A percentile compares a stretch with the other conserved stretches of the same genome.
phyloP scores from a whole-genome alignment of 1,284 basidiomycete genomes.

The Sporisorium exsertum region DNA sequence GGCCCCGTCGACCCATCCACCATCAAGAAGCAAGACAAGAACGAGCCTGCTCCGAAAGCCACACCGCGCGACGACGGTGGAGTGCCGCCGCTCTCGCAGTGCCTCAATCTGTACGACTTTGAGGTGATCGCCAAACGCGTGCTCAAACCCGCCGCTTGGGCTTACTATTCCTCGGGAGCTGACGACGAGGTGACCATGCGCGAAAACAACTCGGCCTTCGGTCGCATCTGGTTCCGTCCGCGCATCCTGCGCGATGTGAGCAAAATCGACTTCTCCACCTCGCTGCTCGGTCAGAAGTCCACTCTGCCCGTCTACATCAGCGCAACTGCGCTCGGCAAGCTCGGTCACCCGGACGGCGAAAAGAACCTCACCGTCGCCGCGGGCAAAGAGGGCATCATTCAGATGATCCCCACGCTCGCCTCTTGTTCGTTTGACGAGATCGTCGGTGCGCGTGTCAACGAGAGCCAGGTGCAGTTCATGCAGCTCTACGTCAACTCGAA shows the following conservation, averaged over 20 bases:
- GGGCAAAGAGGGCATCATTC: conserved; percentile 79
- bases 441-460: conserved; percentile 74
- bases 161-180: conserved; percentile 68
- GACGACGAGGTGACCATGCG: conserved; percentile 76
- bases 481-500: conserved; percentile 85
- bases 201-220: conserved; percentile 89
- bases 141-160: conserved; percentile 66
- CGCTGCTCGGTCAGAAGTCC: conserved; percentile 49
- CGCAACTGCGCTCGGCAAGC: conserved; percentile 85
- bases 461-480: conserved; percentile 72
- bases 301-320: conserved; percentile 76
- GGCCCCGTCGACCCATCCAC: conserved; percentile 61
- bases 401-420: conserved; percentile 72
- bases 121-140: conserved; percentile 72
- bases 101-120: conserved; percentile 90
- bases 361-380: conserved; percentile 85
- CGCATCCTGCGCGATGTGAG: conserved; percentile 85
- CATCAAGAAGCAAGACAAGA: conserved; percentile 45
- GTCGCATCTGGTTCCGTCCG: conserved; percentile 94
- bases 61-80: conserved; percentile 38
- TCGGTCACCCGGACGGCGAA: conserved; percentile 93
- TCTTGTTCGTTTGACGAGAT: conserved; percentile 76
- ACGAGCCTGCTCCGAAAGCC: conserved; percentile 22
- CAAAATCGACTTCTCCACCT: conserved; percentile 76
- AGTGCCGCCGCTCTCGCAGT: conserved; percentile 78